These are phyloP conservation scores for Vitis vinifera DNA, from an alignment of 164 flowering plant species.

Conservation along the genomic window DNA sequence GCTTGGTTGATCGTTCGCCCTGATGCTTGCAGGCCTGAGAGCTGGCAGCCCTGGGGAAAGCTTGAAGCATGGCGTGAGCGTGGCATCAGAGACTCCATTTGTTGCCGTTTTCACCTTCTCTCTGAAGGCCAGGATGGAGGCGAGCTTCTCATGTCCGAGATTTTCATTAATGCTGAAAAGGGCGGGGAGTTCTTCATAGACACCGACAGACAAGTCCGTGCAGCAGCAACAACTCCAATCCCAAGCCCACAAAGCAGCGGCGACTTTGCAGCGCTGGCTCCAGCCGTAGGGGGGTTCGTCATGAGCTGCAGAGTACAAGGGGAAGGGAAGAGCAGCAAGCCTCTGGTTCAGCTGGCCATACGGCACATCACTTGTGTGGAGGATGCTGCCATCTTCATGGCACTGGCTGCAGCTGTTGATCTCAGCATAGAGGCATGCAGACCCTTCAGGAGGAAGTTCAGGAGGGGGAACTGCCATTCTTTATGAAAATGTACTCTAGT, in stretches of 20 bases:
- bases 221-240: conserved; percentile 43
- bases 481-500: conserved; percentile 10
- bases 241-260: conserved; percentile 90
- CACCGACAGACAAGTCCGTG: conserved; percentile 53
- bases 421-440: conserved; percentile 88
- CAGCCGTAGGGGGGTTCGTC: conserved; percentile 67
- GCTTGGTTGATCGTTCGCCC: conserved; percentile 88
- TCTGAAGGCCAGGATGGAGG: conserved; percentile 61
- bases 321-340: conserved; percentile 80
- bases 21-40: conserved; percentile 53
- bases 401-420: conserved; percentile 92
- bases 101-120: conserved; percentile 70
- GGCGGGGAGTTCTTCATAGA: conserved; percentile 89
- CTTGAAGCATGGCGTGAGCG: conserved; percentile 96
- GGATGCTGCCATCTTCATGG: conserved; percentile 95
- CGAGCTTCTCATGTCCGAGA: conserved; percentile 71
- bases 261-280: conserved; percentile 57
- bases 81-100: conserved; percentile 60
- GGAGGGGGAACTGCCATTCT: conserved; percentile 44
- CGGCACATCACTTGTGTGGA: conserved; percentile 84
- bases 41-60: conserved; percentile 98
- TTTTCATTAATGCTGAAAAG: conserved; percentile 63
- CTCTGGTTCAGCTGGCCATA: conserved; percentile 78
- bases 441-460: conserved; percentile 62
- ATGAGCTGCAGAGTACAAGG: conserved; percentile 87